Conservation (phyloP, 768 basidiomycete species). For the Ephemerocybe angulata region DNA sequence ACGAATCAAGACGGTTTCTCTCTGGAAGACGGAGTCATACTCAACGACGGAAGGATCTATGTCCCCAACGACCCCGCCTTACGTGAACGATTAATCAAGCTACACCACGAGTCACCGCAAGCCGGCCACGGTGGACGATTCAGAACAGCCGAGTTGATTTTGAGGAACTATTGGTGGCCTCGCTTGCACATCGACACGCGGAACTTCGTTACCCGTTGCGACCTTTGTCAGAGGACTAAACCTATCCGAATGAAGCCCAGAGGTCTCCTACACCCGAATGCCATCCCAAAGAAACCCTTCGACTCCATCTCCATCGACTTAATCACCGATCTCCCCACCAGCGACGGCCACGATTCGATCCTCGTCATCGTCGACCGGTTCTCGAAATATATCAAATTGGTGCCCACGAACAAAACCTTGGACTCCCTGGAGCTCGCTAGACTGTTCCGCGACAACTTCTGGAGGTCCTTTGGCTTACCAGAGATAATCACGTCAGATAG, state of each 20-base stretch:
- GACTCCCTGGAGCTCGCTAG: slow-evolving; percentile 28
- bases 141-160: background rate
- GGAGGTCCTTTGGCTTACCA: slow-evolving; percentile 32
- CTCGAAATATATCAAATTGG: slow-evolving; percentile 40
- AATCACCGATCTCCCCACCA: slow-evolving; percentile 37
- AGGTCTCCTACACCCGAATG: slow-evolving; percentile 2
- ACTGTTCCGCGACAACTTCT: slow-evolving; percentile 33
- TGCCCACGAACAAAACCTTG: slow-evolving; percentile 29
- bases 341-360: slow-evolving; percentile 34
- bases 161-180: too few relatives aligned
- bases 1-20: too few relatives aligned
- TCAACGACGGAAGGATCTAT: background rate
- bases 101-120: background rate
- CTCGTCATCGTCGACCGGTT: slow-evolving; percentile 36
- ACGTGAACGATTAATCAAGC: background rate
- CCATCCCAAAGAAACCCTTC: slow-evolving; percentile 26
- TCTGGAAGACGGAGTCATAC: background rate
- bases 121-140: background rate
- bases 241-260: slow-evolving; percentile 12
- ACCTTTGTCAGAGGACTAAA: slow-evolving; percentile 15
- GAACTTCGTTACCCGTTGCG: too few relatives aligned
- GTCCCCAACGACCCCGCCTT: background rate
- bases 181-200: too few relatives aligned
- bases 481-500: slow-evolving; percentile 30
- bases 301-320: slow-evolving; percentile 39